These are phyloP conservation scores for Colletotrichum sp. DNA, from an alignment of 2,329 filamentous ascomycete species.

Conservation along the genomic window DNA sequence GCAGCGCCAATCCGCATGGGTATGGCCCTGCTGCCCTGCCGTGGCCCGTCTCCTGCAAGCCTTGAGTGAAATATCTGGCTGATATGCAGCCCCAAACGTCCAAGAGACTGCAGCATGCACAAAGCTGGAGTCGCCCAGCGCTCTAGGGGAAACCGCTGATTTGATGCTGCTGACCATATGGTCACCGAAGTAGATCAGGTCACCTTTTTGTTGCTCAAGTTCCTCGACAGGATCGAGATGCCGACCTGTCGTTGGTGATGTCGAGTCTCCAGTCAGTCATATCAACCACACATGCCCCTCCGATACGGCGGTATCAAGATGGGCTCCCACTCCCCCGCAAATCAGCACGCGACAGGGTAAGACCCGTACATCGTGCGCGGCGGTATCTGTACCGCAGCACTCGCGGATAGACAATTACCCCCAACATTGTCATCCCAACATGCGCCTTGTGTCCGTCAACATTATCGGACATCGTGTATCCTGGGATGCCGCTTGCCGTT, in stretches of 20 bases:
- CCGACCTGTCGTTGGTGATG: background rate
- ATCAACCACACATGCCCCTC: constrained; percentile 14
- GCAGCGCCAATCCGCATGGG: constrained; percentile 6
- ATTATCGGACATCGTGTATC: background rate
- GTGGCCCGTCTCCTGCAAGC: constrained; percentile 3
- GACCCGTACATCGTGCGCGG: background rate
- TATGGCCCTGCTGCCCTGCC: constrained; percentile 6
- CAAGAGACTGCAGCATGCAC: constrained; percentile 12
- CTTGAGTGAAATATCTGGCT: constrained; percentile 14
- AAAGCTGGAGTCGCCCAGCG: background rate
- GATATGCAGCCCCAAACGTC: constrained; percentile 21
- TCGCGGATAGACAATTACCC: constrained; percentile 8
- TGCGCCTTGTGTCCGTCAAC: background rate
- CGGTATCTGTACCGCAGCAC: background rate
- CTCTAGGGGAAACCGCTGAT: background rate
- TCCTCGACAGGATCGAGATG: background rate
- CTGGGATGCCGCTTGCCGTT: constrained; percentile 16
- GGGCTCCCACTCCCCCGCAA: constrained; percentile 6
- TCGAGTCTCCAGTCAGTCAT: constrained; percentile 14
- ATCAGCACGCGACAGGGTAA: constrained; percentile 6
- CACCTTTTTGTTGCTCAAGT: background rate
- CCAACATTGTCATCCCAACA: constrained; percentile 11
- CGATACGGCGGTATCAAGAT: constrained; percentile 13
- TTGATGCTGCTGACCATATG: background rate
- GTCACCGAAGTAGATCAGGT: background rate